These are phyloP conservation scores for Xanthoconium stramineum DNA, from an alignment of 768 basidiomycete genomes.

Conservation along the genomic window DNA sequence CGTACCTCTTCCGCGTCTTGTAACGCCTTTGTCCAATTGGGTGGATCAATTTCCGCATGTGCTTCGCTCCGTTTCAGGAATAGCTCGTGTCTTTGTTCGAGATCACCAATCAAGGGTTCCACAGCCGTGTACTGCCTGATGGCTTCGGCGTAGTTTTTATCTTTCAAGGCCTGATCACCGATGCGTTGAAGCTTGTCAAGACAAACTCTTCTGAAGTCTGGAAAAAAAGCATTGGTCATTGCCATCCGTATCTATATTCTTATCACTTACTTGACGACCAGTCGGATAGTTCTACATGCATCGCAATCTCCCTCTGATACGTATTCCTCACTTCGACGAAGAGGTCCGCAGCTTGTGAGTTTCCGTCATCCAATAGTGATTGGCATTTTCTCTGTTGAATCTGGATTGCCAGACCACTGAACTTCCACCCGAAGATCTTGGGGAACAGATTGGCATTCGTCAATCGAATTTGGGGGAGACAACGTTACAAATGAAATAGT, in stretches of 20 bases:
- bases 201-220: constrained; percentile 9
- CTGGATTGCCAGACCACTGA: constrained; percentile 14
- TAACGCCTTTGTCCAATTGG: constrained; percentile 3
- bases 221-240: neutral
- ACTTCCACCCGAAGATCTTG: constrained; percentile 23
- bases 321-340: constrained; percentile 2
- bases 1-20: constrained; percentile 16
- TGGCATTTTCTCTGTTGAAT: constrained; percentile 16
- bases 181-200: constrained; percentile 5
- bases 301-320: constrained; percentile 12
- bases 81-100: neutral
- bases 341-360: constrained; percentile 4
- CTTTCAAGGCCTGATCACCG: constrained; percentile 4
- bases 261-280: constrained; percentile 9
- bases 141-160: constrained; percentile 6
- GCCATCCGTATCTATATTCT: neutral
- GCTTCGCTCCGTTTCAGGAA: constrained; percentile 17
- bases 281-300: constrained; percentile 13
- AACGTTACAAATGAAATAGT: constrained; percentile 11
- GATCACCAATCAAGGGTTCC: constrained; percentile 7
- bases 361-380: neutral
- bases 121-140: constrained; percentile 15
- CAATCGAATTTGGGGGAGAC: neutral
- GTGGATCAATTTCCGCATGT: neutral
- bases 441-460: neutral